Conservation (phyloP, 2,329 filamentous ascomycete genomes). For the Colletotrichum aenigma region DNA sequence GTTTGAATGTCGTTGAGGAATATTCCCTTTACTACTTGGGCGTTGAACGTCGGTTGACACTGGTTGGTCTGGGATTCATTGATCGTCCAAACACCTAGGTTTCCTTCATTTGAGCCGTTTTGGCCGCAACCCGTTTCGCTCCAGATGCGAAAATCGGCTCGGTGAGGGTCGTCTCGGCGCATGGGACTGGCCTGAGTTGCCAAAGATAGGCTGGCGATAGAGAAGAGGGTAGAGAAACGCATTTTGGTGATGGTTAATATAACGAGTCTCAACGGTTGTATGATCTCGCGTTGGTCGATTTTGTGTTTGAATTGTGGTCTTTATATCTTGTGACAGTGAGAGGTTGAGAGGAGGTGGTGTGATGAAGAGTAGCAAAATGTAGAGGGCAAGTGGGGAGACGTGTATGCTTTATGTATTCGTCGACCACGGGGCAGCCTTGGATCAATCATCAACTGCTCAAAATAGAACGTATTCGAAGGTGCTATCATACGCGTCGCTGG, state of each 20-base stretch:
- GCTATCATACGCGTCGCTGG: neutral
- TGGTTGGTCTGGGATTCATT: neutral
- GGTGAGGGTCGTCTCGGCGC: neutral
- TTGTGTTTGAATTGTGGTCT: neutral
- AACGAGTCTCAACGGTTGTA: neutral
- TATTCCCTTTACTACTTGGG: neutral
- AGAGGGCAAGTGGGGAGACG: neutral
- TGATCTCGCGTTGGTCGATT: neutral
- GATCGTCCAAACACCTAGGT: slow-evolving; percentile 8
- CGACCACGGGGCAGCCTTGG: neutral
- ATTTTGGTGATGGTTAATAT: neutral
- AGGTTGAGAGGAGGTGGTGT: neutral
- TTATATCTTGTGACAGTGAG: neutral
- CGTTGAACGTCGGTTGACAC: neutral
- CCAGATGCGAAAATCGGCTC: slow-evolving; percentile 5
- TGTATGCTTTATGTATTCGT: neutral
- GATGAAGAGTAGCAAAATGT: neutral
- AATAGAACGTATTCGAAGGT: neutral
- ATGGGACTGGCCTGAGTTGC: neutral
- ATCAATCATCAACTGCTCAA: neutral
- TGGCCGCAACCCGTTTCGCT: neutral
- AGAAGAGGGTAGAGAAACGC: neutral
- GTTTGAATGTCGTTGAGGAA: neutral
- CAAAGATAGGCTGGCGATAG: neutral
- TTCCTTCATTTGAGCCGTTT: neutral